Evolutionary conservation across 805 yeast species (phyloP).

Genomic region (Candida bentonensis): DNA sequence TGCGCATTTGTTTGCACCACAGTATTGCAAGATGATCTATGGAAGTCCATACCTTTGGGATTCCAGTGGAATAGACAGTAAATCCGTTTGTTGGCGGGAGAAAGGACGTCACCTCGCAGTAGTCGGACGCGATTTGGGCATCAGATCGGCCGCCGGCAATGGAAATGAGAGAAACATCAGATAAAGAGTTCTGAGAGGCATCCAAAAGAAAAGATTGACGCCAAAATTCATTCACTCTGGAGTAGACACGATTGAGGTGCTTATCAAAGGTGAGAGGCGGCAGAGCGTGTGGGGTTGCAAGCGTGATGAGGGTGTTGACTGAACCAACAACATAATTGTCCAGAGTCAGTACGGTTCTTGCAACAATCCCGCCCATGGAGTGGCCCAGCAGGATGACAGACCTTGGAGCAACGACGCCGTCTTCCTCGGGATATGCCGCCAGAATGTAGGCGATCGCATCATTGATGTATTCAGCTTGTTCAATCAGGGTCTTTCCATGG

Average conservation of each 20-base stretch:
- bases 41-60: conserved; percentile 87
- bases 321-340: conserved; percentile 61
- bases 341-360: conserved; percentile 68
- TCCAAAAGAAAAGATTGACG: conserved; percentile 34
- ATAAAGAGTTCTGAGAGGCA: conserved; percentile 32
- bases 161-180: conserved; percentile 58
- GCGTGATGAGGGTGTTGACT: conserved; percentile 69
- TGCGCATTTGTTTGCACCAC: conserved; percentile 86
- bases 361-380: conserved; percentile 96
- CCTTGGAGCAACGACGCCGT: conserved; percentile 18
- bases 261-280: conserved; percentile 92
- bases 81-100: conserved; percentile 69
- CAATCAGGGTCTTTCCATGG: conserved; percentile 85
- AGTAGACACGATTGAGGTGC: conserved; percentile 62
- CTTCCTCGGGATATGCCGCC: conserved; percentile 37
- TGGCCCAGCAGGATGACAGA: conserved; percentile 79
- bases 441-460: conserved; percentile 74
- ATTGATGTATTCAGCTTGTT: conserved; percentile 85
- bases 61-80: conserved; percentile 70
- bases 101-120: conserved; percentile 57
- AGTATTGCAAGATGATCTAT: conserved; percentile 90
- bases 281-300: conserved; percentile 84
- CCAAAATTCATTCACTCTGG: conserved; percentile 72
- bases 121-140: conserved; percentile 76
- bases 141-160: conserved; percentile 83